Percentiles rank a stretch among this genome's conserved stretches.
Conservation (phyloP, 495 filamentous ascomycete genomes). For the Talaromyces borbonicus region DNA sequence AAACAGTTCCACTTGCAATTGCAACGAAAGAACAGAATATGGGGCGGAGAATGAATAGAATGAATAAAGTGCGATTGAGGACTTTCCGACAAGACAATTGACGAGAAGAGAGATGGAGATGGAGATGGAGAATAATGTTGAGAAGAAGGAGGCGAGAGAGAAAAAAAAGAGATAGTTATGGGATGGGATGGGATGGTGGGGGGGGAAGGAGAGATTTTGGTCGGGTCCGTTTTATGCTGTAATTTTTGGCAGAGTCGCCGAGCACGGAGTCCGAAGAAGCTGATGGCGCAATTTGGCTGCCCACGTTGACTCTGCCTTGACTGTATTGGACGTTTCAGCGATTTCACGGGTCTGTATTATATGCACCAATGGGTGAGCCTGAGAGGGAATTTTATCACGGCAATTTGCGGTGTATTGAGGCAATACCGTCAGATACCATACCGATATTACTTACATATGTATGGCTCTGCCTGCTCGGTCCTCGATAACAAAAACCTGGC, state of each 20-base stretch:
- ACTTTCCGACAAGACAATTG: no score
- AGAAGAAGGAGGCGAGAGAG: constrained; percentile 13
- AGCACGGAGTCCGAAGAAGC: constrained; percentile 10
- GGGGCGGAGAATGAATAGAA: constrained; percentile 17
- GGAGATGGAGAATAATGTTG: constrained; percentile 12
- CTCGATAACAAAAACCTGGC: no score
- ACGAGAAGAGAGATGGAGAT: constrained; percentile 12
- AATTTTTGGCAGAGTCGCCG: background rate
- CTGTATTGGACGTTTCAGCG: background rate
- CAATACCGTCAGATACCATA: no score
- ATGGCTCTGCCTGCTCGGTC: no score
- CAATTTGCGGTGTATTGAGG: background rate
- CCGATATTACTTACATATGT: no score
- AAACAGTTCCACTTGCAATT: no score
- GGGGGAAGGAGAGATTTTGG: no score
- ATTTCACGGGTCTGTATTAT: no score
- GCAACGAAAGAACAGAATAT: constrained; percentile 12
- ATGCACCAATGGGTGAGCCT: background rate
- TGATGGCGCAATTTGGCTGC: constrained; percentile 7
- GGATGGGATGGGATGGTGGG: constrained; percentile 11
- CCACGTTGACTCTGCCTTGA: background rate
- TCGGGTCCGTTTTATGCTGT: constrained; percentile 1
- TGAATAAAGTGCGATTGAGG: no score
- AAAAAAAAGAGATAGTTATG: constrained; percentile 16
- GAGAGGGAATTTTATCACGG: no score